Conservation (phyloP, 176 grass and related monocot species). For the Avena insularis region DNA sequence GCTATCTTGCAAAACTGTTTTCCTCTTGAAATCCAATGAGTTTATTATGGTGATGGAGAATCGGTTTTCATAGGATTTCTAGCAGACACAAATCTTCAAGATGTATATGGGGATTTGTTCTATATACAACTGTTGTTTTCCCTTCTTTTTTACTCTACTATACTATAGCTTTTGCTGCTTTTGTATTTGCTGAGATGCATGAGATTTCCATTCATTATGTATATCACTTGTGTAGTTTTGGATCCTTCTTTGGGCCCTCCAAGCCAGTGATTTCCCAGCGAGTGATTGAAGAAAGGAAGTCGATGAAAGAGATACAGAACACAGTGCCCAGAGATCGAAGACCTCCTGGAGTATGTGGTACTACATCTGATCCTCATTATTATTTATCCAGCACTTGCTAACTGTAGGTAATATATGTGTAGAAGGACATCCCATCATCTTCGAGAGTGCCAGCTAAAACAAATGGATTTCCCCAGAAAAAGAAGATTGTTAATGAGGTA, state of each 20-base stretch:
- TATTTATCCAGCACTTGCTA: constrained; percentile 25
- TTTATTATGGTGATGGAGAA: constrained; percentile 3
- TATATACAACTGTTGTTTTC: not conserved
- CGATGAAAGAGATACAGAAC: constrained; percentile 70
- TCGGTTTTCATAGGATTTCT: not conserved
- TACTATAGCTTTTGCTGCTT: not conserved
- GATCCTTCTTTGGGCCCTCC: constrained; percentile 97
- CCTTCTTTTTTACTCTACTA: not conserved
- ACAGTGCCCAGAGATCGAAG: constrained; percentile 43
- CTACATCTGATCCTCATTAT: constrained; percentile 17
- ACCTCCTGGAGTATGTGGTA: constrained; percentile 50
- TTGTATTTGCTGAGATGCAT: not conserved
- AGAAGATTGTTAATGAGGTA: constrained; percentile 86
- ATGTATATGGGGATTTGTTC: not conserved
- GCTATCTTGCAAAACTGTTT: not conserved
- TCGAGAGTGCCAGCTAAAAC: constrained; percentile 55
- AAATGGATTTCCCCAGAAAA: constrained; percentile 59
- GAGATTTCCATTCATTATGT: not conserved
- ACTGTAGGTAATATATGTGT: constrained; percentile 37
- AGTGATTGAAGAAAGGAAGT: constrained; percentile 93
- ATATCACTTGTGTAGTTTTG: constrained; percentile 67
- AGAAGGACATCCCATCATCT: constrained; percentile 63
- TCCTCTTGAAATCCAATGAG: not conserved
- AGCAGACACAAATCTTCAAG: not conserved
- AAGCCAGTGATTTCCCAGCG: constrained; percentile 80